Percentiles rank a stretch among this genome's conserved stretches.
These are phyloP conservation scores for Lasiodiplodia citricola DNA, from an alignment of 2,329 filamentous ascomycete species.

Conservation along the genomic window DNA sequence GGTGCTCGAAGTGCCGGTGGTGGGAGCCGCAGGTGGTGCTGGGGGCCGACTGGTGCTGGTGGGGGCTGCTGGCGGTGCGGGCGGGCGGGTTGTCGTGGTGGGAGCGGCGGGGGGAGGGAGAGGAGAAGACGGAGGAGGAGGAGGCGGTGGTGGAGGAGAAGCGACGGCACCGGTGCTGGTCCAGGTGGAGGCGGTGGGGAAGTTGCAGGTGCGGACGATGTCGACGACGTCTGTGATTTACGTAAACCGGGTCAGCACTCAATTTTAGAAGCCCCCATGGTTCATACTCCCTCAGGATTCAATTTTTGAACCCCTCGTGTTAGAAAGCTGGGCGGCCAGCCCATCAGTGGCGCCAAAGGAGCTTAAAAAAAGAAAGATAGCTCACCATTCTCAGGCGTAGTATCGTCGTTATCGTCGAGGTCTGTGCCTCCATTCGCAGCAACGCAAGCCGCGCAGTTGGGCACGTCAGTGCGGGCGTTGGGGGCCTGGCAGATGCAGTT, in stretches of 20 bases:
- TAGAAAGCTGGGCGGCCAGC: no score
- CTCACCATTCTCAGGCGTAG: conserved; percentile 32
- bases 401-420: conserved; percentile 32
- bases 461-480: conserved; percentile 35
- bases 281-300: no score
- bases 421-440: conserved; percentile 20
- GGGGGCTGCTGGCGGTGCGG: background rate
- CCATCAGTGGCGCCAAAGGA: no score
- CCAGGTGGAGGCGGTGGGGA: conserved; percentile 35
- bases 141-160: background rate
- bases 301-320: no score
- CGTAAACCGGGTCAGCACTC: no score
- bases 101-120: no score
- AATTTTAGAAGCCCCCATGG: no score
- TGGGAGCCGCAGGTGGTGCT: background rate
- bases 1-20: background rate
- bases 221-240: conserved; percentile 35
- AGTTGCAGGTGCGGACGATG: conserved; percentile 38
- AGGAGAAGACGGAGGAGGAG: no score
- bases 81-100: conserved; percentile 13
- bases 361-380: background rate
- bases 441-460: conserved; percentile 40
- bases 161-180: conserved; percentile 27
- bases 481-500: conserved; percentile 39
- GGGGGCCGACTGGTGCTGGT: conserved; percentile 25